phyloP scores from a whole-genome alignment of 2,329 filamentous ascomycete species.

The Aspergillus pseudotamarii region DNA sequence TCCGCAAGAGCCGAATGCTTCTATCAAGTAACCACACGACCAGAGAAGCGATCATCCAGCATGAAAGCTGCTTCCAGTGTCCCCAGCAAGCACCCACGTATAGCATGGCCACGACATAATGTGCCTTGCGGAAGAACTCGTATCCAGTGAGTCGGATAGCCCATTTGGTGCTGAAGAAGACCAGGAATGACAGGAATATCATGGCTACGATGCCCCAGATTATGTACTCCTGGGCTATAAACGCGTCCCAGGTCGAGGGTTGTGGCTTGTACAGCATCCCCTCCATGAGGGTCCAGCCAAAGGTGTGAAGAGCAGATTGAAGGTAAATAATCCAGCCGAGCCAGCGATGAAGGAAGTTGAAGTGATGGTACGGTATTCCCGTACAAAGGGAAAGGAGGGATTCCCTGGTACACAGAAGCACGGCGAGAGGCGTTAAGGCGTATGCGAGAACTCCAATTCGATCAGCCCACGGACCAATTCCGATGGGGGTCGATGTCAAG shows the following conservation, averaged over 20 bases:
- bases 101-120: slow-evolving; percentile 72
- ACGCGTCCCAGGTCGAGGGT: slow-evolving; percentile 59
- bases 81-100: slow-evolving; percentile 77
- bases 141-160: slow-evolving; percentile 71
- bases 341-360: slow-evolving; percentile 79
- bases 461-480: slow-evolving; percentile 69
- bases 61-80: slow-evolving; percentile 70
- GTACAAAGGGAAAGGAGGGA: slow-evolving; percentile 70
- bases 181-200: slow-evolving; percentile 63
- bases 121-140: slow-evolving; percentile 74
- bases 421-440: slow-evolving; percentile 70
- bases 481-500: slow-evolving; percentile 65
- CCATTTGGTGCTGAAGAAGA: slow-evolving; percentile 60
- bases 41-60: slow-evolving; percentile 69
- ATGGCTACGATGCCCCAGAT: slow-evolving; percentile 74
- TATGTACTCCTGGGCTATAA: slow-evolving; percentile 68
- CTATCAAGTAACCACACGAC: slow-evolving; percentile 69
- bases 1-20: slow-evolving; percentile 59
- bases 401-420: slow-evolving; percentile 69
- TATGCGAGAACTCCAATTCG: slow-evolving; percentile 72
- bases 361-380: slow-evolving; percentile 73
- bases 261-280: slow-evolving; percentile 71
- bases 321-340: slow-evolving; percentile 71
- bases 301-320: slow-evolving; percentile 69
- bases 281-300: slow-evolving; percentile 71